A percentile compares a stretch with the other conserved stretches of the same genome.
These are phyloP conservation scores for Tetrahymena thermophila DNA, from an alignment of 73 alveolate genomes.

Conservation along the genomic window DNA sequence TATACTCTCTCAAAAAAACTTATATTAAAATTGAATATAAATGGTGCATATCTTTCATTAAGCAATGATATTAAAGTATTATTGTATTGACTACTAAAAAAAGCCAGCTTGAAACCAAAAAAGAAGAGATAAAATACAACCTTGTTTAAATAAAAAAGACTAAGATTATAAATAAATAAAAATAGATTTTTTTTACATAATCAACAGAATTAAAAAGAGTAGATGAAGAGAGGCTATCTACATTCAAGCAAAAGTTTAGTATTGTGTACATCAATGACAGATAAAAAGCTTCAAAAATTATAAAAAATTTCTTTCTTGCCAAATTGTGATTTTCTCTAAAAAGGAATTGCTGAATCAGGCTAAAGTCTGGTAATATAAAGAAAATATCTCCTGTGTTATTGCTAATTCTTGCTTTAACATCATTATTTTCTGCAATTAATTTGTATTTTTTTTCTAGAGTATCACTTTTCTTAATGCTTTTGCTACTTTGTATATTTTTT, in stretches of 20 bases:
- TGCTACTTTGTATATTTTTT: background rate
- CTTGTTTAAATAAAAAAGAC: background rate
- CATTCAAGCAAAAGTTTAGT: background rate
- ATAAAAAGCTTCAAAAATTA: background rate
- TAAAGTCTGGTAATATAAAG: background rate
- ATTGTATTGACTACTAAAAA: background rate
- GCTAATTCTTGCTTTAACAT: background rate
- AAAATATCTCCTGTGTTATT: background rate
- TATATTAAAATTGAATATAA: background rate
- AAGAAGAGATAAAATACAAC: background rate
- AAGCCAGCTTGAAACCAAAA: background rate
- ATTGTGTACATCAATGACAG: background rate
- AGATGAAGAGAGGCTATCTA: background rate
- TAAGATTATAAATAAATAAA: background rate
- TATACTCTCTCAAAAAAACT: background rate
- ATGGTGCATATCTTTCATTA: background rate
- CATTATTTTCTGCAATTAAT: background rate
- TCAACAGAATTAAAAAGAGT: background rate
- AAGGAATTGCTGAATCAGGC: background rate
- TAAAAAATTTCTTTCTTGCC: background rate
- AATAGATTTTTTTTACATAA: background rate
- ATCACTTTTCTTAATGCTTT: background rate
- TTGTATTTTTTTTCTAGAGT: background rate
- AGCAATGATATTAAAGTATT: background rate
- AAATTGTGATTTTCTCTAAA: background rate